Base-by-base conservation (phyloP, 371 early-diverging fungal genomes). In the Chytridium lagenaria region DNA sequence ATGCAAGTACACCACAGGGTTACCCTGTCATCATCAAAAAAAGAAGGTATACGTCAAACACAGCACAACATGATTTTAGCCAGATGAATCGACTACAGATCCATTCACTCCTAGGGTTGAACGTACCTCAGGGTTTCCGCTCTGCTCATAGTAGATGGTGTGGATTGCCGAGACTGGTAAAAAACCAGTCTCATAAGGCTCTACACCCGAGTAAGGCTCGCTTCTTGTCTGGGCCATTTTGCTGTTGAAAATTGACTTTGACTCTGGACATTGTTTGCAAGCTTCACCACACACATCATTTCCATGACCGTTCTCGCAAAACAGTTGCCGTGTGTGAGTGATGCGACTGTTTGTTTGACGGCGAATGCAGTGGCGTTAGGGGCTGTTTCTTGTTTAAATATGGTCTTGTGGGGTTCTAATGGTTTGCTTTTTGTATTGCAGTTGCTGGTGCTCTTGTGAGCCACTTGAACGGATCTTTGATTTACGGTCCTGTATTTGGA, bases 131-230 rank as follows among this genome's bases (percentile, higher is more conserved):
- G 78, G 79, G 73, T 85, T 85, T 15, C 85, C 85, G 57, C 72
- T 52, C 65, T 80, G 69, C 75, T 82, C 84, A 50, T 79, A 86
- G 77, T 88, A 84, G 51, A 90, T 63, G 19, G 77, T 77, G 71
- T 90, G 91, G 30, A 87, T 51, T 72, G 78, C 74, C 26, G 84
- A 81, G 44, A 90, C 90, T 52, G 82, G 75, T 38, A 90, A 78
- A 72, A 78, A 74, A 33, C 86, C 87, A 7, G 78, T 69, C 50
- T 86, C 79, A 78, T 72, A 88, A 36, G 85, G 77, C 49, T 87
- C 89, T 52, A 88, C 77, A 28, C 78, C 74, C 22, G 88, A 82
- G 78, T 87, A 89, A 33, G 85, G 80, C 26, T 28, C 28, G 67
- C 33, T 23, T 3, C 38, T 10, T 63, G 31, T 63, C 36, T 7